Base-by-base conservation (phyloP, 257 asterid genomes). In the Misopates orontium region DNA sequence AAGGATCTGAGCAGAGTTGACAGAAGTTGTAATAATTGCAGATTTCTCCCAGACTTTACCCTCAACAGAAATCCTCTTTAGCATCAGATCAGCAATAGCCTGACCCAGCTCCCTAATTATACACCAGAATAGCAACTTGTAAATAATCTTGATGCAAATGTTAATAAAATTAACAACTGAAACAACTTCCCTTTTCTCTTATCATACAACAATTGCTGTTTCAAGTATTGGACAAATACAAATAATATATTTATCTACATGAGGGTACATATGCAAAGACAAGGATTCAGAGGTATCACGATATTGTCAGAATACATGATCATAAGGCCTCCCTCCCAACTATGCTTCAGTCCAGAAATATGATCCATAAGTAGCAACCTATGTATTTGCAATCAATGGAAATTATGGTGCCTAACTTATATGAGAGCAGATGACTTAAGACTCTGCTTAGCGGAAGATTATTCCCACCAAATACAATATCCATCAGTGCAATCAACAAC, bases 21-120 rank as follows among this genome's bases (percentile, higher is more conserved):
- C 71, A 18, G 87, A 67, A 20, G 87, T 77, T 53, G 76, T 76
- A 69, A 90, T 57, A 24, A 68, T 63, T 41, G 86, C 84, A 72
- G 86, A 77, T 78, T 85, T 84, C 78, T 87, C 95, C 89, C 94
- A 72, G 62, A 77, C 84, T 84, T 84, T 87, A 58, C 83, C 87
- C 73, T 81, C 91, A 22, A 80, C 58, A 44, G 76, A 76, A 66
- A 84, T 82, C 60, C 76, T 81, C 23, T 77, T 69, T 68, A 93
- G 82, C 70, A 63, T 72, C 82, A 88, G 73, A 71, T 77, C 75
- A 67, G 94, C 87, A 73, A 93, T 83, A 69, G 82, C 82, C 77
- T 53, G 77, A 47, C 84, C 87, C 76, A 87, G 75, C 69, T 78
- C 79, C 90, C 98, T 92, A 75, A 72, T 45, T 32, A 58, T 20